phyloP scores from a whole-genome alignment of 352 stramenopile genomes.

The Saprolegnia parasitica region DNA sequence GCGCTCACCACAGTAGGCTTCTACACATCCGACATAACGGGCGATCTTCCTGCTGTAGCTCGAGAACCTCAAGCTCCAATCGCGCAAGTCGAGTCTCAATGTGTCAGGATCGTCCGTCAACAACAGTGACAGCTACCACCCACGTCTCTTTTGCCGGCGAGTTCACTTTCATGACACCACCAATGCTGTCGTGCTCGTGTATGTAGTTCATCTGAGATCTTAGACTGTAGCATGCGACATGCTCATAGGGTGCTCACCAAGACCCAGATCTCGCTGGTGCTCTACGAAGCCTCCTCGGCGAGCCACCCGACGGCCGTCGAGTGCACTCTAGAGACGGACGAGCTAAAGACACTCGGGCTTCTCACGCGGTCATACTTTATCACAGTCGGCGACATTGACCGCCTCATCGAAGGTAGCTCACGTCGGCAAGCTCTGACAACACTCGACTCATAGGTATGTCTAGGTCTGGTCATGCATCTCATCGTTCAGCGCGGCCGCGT shows the following conservation, averaged over 20 bases:
- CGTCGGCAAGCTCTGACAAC: not conserved
- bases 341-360: constrained; percentile 15
- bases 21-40: not conserved
- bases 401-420: constrained; percentile 1
- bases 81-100: constrained; percentile 25
- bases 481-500: not conserved
- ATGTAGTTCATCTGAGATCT: not conserved
- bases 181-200: constrained; percentile 7
- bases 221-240: too few species aligned
- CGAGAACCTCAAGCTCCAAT: constrained; percentile 23
- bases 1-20: constrained; percentile 16
- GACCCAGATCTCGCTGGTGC: constrained; percentile 1
- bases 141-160: constrained; percentile 22
- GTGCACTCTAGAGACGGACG: constrained; percentile 15
- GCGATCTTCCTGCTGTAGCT: not conserved
- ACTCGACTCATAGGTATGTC: not conserved
- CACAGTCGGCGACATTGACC: constrained; percentile 16
- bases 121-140: constrained; percentile 21
- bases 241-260: constrained; percentile 16
- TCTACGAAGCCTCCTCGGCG: not conserved
- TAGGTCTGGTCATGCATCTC: constrained; percentile 8
- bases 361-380: not conserved
- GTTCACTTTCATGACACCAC: constrained; percentile 2
- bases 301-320: constrained; percentile 16
- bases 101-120: not conserved